phyloP scores from a whole-genome alignment of 495 filamentous ascomycete genomes.

The Lophiostoma macrostomum region DNA sequence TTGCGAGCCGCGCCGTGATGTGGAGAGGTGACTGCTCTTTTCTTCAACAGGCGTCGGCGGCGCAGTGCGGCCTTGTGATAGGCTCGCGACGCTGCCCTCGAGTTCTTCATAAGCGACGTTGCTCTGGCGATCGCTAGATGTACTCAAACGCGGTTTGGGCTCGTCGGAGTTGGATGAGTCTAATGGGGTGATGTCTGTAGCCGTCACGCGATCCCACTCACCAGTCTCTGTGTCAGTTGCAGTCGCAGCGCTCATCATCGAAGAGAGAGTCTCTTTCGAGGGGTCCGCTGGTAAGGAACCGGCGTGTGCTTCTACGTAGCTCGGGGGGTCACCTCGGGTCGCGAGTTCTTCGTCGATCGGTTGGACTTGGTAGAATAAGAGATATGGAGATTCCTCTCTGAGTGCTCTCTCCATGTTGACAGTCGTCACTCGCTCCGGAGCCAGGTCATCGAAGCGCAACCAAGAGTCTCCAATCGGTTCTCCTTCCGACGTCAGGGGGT shows the following conservation, averaged over 20 bases:
- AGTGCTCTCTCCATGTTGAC: constrained; percentile 76
- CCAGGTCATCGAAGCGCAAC: constrained; percentile 89
- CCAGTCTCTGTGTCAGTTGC: constrained; percentile 8
- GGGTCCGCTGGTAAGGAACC: constrained; percentile 57
- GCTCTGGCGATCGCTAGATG: constrained; percentile 19
- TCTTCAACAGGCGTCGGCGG: constrained; percentile 53
- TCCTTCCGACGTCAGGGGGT: constrained; percentile 28
- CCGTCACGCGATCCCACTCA: constrained; percentile 19
- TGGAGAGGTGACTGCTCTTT: constrained; percentile 44
- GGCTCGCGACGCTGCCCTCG: constrained; percentile 39
- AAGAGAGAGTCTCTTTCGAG: constrained; percentile 18
- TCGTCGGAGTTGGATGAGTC: constrained; percentile 11
- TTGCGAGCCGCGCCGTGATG: constrained; percentile 60
- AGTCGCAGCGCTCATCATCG: constrained; percentile 14
- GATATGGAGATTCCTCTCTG: constrained; percentile 83
- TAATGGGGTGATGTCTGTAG: constrained; percentile 1
- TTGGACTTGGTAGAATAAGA: constrained; percentile 91
- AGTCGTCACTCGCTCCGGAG: constrained; percentile 62
- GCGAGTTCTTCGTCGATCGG: constrained; percentile 70
- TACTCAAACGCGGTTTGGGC: constrained; percentile 13
- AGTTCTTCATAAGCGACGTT: constrained; percentile 31
- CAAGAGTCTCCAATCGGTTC: constrained; percentile 60
- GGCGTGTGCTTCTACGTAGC: constrained; percentile 49
- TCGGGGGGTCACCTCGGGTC: constrained; percentile 45
- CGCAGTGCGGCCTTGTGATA: constrained; percentile 36